These are phyloP conservation scores for Pyrenochaeta sp. DNA, from an alignment of 2,329 filamentous ascomycete species.

Conservation along the genomic window DNA sequence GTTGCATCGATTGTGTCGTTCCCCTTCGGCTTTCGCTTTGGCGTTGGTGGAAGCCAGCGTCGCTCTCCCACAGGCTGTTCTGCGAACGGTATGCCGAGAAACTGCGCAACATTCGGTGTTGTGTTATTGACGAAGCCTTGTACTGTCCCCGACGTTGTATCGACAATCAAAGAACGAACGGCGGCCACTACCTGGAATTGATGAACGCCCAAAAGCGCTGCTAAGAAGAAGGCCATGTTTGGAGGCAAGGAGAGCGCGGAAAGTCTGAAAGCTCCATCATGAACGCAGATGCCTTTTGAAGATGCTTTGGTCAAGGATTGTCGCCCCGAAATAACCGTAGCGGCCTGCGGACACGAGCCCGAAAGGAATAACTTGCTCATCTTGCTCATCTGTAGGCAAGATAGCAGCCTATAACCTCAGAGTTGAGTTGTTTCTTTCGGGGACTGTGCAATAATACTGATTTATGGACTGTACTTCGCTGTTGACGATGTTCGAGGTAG, in stretches of 20 bases:
- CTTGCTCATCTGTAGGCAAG: background rate
- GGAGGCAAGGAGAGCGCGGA: background rate
- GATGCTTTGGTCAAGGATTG: background rate
- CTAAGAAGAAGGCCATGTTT: conserved; percentile 16
- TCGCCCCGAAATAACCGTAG: background rate
- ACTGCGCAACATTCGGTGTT: conserved; percentile 49
- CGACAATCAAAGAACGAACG: conserved; percentile 25
- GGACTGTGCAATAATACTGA: background rate
- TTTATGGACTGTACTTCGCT: background rate
- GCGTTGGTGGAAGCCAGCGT: conserved; percentile 45
- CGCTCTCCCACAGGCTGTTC: conserved; percentile 43
- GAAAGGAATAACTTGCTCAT: no score
- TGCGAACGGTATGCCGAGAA: conserved; percentile 50
- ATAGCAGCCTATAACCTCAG: background rate
- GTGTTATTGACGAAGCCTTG: conserved; percentile 45
- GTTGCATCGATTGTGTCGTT: conserved; percentile 35
- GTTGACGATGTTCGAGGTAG: background rate
- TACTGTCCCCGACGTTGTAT: conserved; percentile 39
- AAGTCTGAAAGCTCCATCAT: background rate
- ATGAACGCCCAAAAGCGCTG: conserved; percentile 16
- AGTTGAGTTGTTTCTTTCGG: background rate
- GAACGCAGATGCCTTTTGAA: background rate
- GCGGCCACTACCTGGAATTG: conserved; percentile 20
- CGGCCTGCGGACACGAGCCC: background rate
- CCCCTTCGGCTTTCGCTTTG: conserved; percentile 19